Evolutionary conservation across 108 stramenopile species (phyloP), one percentile per base, ranked within the genome.

Genomic region (Pseudonitzschia delicatissima): DNA sequence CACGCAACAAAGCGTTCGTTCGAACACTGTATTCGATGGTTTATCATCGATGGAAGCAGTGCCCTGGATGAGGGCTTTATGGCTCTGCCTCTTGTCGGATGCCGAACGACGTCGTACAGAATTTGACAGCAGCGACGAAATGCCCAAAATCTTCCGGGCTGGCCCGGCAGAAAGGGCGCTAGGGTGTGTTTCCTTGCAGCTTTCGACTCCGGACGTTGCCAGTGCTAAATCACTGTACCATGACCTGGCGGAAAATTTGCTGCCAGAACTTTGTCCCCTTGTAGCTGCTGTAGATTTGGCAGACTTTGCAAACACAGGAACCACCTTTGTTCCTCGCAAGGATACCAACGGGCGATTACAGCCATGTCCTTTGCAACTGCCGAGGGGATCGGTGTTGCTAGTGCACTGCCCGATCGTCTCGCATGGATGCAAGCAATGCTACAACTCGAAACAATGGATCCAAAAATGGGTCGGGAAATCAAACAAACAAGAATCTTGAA

Each of bases 111-210:
- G 44, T 18, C 49, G 23, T 4, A 7, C 42, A 8, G 40, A 50
- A 17, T 4, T n/a, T 21, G 48, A 55, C 21, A 11, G 29, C 32
- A 15, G 15, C 13, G 15, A 47, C 17, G 12, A 13, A 15, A 25
- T 20, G 12, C 23, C 15, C 25, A 39, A 33, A 64, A 48, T 61
- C 15, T 5, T 61, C 18, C 60, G 39, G 5, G 60, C 32, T 7
- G 60, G 73, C 5, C 47, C 57, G 3, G 11, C 61, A 6, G 33
- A 58, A 45, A 11, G 40, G 44, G 73, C 85, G 3, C 39, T 83
- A 40, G 85, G 85, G 17, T 81, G 82, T 57, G 73, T 71, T 4
- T 86, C 85, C 6, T 65, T 83, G 58, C 44, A 76, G 63, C 20
- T 79, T 17, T 52, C 72, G 13, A 42, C 70, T 26, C 57, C 72